Evolutionary conservation across 2,329 filamentous ascomycete species (phyloP), one percentile per base, ranked within the genome.

Genomic region (Setomelanomma holmii): DNA sequence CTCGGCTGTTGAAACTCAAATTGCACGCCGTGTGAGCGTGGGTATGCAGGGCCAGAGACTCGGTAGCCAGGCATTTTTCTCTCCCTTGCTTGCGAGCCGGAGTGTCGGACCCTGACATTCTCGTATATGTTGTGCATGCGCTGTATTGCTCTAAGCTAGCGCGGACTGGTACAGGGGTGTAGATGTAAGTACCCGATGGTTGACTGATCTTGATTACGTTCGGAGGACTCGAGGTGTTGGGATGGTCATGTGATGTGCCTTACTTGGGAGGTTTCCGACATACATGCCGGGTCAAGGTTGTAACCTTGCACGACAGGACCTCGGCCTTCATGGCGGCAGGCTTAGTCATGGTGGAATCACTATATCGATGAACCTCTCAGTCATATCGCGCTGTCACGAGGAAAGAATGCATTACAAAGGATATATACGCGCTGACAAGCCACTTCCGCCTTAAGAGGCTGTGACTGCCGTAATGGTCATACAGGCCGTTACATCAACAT

Each of bases 401-500:
- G 8, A 36, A 36, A 43, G 23, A 27, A 34, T 49, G 22, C 40
- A 30, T 48, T 59, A 56, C 51, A 53, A 40, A 40, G 42, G 40
- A n/a, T 44, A 52, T 39, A 44, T 56, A 49, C 44, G 30, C 34
- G 20, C n/a, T 45, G 39, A 10, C 40, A 35, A 23, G 34, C 12
- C 40, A 43, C 5, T 11, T 51, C 27, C 23, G 27, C 27, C 27
- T 30, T 14, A 30, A 10, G 41, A 58, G 44, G 30, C 20, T 8
- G 19, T 16, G 27, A 35, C 40, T 16, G 19, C 36, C 23, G 43
- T 41, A 14, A 10, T 24, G 21, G 34, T 51, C 38, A 51, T 56
- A 57, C 55, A 60, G 56, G 53, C 57, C 56, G 61, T 68, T 59
- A 63, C 55, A 64, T 61, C 33, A 57, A 62, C 49, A 60, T 30